Base-by-base conservation (phyloP, 2,329 filamentous ascomycete genomes). In the Aspergillus sp. region DNA sequence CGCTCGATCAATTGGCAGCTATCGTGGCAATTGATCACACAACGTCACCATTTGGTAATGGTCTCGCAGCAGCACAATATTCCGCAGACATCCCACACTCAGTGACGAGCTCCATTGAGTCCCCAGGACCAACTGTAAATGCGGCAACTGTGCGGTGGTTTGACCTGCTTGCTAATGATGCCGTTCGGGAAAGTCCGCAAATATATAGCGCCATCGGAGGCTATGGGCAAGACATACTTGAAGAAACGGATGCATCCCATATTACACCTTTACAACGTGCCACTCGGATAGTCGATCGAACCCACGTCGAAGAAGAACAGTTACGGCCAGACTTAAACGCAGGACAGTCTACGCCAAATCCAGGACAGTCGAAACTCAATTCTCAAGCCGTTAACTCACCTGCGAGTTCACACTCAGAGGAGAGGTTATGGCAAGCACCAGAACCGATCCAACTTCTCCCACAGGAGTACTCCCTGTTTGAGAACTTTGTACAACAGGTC, bases 71-170 rank as follows among this genome's bases (percentile, higher is more conserved):
- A 11, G 6, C 46, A 27, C 40, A 37, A 11, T 53, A 39, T 25
- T 17, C 51, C 12, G n/a, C 40, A 37, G 51, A 53, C 37, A 45
- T 53, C 21, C 51, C 51, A 33, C 39, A 52, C 5, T 53, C 51
- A 3, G 51, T 53, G n/a, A 37, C 51, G 9, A 46, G 35, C 21
- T 46, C 46, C 15, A 35, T 43, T n/a, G 48, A 43, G 4, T 57
- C 44, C 31, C 62, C 39, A n/a, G 59, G 59, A 7, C 62, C 60
- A 45, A 58, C 59, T 4, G 56, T 61, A 5, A 69, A 68, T 14
- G 66, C 66, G n/a, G 66, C 61, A 7, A 74, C 75, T 2, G 65
- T 79, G 50, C 75, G 77, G 60, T 82, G 79, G 77, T 81, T 81
- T 60, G 79, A 79, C 48, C 66, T 81, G 2, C 46, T 68, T 25